Conservation (phyloP, 345 rosid genomes). For the Geranium rotundifolium region DNA sequence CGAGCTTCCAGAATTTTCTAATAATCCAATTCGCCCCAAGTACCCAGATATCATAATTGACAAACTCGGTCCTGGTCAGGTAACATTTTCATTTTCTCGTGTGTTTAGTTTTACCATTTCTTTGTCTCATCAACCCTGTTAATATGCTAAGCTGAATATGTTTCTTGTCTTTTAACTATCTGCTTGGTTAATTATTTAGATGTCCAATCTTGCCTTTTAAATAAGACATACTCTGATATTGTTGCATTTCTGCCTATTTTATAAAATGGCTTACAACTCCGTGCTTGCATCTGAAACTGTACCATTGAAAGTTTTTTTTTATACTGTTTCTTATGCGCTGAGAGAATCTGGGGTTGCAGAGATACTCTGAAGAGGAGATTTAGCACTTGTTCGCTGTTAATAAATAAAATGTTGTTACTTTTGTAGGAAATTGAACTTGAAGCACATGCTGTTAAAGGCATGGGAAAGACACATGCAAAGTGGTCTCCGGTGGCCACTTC, state of each 20-base stretch:
- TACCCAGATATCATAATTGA: conserved; percentile 53
- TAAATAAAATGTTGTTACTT: not conserved
- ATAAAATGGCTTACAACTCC: no score
- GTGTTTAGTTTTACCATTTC: not conserved
- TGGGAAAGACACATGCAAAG: conserved; percentile 86
- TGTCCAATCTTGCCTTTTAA: no score
- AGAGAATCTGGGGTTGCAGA: not conserved
- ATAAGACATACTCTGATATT: no score
- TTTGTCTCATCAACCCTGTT: not conserved
- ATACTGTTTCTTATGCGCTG: no score
- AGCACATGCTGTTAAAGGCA: conserved; percentile 90
- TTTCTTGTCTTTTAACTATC: no score
- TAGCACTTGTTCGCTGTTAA: not conserved
- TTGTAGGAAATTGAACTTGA: conserved; percentile 87
- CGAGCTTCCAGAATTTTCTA: conserved; percentile 40
- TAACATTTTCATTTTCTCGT: conserved; percentile 12
- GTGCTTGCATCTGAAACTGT: no score
- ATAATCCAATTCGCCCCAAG: conserved; percentile 39
- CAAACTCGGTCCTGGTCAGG: conserved; percentile 84
- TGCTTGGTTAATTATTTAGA: no score
- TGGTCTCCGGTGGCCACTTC: conserved; percentile 98
- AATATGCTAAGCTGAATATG: no score
- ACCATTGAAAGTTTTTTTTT: no score
- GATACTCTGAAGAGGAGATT: not conserved
- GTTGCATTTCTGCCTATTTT: no score